Base-by-base conservation (phyloP, 345 rosid genomes). In the Rhizophora mangle region DNA sequence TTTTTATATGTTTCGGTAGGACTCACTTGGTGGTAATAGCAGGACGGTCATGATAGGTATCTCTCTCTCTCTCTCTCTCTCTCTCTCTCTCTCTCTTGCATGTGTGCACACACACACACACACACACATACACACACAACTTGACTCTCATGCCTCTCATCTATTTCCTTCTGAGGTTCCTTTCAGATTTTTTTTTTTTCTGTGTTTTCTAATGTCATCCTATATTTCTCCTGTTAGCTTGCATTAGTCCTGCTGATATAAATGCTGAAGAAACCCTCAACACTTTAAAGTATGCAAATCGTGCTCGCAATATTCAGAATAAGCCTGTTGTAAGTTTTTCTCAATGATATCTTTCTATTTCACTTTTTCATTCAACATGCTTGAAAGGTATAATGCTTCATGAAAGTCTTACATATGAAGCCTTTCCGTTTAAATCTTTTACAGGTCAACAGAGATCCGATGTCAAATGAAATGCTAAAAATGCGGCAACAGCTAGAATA, bases 21-120 rank as follows among this genome's bases (percentile, higher is more conserved):
- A 95, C 84, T 95, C 99, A n/a, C 99, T 95, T 43, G 99, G 99
- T 22, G 99, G 99, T 30, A 95, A 95, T 85, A 95, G 97, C 89
- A 88, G 96, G 85, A 95, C 99, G 27, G 94, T 88, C 47, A 95
- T 95, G 99, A 92, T 95, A 81, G 99, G 99, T 95, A 86, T 78
- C 36, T 31, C 65, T 51, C 32, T 47, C 24, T 30, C 18, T 8
- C 4, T 60, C 51, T 27, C 27, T 47, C 21, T 31, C 62, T n/a
- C 15, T 9, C 43, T 9, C 11, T n/a, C n/a, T n/a, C n/a, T n/a
- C n/a, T n/a, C n/a, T n/a, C n/a, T n/a, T n/a, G n/a, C n/a, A n/a
- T n/a, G n/a, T n/a, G n/a, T n/a, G n/a, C 24, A 24, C 24, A 24
- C 24, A 24, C 24, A 8, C 43, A 1, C 46, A 9, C 46, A 34